Evolutionary conservation across 176 grass and related monocot species (phyloP).

Genomic region (Cenchrus fungigraminus): DNA sequence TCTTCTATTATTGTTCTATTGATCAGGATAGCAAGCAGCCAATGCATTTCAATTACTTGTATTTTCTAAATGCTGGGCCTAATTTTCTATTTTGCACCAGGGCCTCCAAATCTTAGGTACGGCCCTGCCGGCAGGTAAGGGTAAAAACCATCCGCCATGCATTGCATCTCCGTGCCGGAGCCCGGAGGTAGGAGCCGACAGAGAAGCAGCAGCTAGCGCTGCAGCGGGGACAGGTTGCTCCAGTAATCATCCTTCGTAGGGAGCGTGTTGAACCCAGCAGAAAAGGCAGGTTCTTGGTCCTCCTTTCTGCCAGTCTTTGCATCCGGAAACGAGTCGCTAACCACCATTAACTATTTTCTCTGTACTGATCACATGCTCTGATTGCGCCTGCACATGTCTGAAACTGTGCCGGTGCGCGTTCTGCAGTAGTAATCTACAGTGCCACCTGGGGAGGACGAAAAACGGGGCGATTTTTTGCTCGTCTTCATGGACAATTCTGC

Average conservation of each 20-base stretch:
- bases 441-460: not conserved
- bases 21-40: no score
- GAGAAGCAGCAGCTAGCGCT: not conserved
- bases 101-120: no score
- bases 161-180: no score
- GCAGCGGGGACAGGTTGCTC: not conserved
- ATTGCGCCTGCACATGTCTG: not conserved
- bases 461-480: no score
- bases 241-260: not conserved
- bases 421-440: not conserved
- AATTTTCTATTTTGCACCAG: no score
- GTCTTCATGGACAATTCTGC: not conserved
- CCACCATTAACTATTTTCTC: not conserved
- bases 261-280: slow-evolving; percentile 4
- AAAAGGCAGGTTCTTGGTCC: slow-evolving; percentile 6
- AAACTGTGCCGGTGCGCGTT: not conserved
- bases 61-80: no score
- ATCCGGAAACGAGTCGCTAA: not conserved
- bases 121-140: not conserved
- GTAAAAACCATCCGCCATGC: not conserved
- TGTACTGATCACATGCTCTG: slow-evolving; percentile 12
- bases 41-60: no score
- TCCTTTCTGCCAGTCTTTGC: not conserved
- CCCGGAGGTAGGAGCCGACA: slow-evolving; percentile 32
- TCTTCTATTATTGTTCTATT: no score